Evolutionary conservation across 768 basidiomycete species (phyloP).

Genomic region (Termitomyces titanicus): DNA sequence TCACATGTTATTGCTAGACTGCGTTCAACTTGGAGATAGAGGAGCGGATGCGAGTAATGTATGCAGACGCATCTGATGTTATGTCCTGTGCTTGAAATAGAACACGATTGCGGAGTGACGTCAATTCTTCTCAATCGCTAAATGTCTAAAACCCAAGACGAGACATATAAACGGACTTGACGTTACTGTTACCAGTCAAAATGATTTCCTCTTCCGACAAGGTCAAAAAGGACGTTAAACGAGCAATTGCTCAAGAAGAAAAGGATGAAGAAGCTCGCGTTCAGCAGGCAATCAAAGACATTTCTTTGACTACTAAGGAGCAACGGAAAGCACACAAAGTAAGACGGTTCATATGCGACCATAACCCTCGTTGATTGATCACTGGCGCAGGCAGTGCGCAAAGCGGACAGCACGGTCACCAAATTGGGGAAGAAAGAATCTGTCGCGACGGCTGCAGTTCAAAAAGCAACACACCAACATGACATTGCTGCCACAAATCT

Average conservation of each 20-base stretch:
- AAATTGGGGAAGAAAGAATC: conserved; percentile 50
- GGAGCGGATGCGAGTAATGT: conserved; percentile 4
- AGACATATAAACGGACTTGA: conserved; percentile 1
- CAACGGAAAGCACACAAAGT: conserved; percentile 53
- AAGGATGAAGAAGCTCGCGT: conserved; percentile 48
- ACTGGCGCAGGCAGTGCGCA: conserved; percentile 9
- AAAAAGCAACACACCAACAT: conserved; percentile 43
- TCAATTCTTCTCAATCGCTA: neutral
- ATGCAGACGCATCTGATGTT: neutral
- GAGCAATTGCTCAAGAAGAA: conserved; percentile 43
- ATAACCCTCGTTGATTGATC: neutral
- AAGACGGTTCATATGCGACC: neutral
- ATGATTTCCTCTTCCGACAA: conserved; percentile 15
- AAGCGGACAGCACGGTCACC: conserved; percentile 20
- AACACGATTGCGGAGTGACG: conserved; percentile 7
- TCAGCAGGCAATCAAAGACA: conserved; percentile 51
- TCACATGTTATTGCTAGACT: conserved; percentile 1
- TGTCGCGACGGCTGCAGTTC: conserved; percentile 37
- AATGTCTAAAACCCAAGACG: conserved; percentile 7
- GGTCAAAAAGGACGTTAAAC: conserved; percentile 37
- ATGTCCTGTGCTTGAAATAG: conserved; percentile 1
- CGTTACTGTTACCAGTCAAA: neutral
- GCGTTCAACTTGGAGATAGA: conserved; percentile 11
- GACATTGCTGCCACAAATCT: conserved; percentile 36
- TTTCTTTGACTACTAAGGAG: conserved; percentile 49